Base-by-base conservation (phyloP, 352 stramenopile genomes). In the Blastocystis sp. region DNA sequence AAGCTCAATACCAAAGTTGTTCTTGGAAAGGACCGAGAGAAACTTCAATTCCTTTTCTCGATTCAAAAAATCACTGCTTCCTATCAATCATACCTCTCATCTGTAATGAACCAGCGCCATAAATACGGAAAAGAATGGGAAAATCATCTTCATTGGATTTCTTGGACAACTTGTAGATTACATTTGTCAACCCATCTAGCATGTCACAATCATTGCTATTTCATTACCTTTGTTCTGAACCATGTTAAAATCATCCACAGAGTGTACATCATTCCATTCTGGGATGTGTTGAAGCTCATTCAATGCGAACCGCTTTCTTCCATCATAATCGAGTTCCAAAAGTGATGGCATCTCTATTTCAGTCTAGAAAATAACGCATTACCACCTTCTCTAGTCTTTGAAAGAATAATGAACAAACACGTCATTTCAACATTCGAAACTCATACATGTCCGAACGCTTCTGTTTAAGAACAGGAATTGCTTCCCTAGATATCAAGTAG, bases 381-480 rank as follows among this genome's bases (percentile, higher is more conserved):
- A 22, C 44, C 24, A 17, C 53, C 37, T 59, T 30, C 53, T 59
- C n/a, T 6, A 30, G 33, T 59, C 27, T 44, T 1, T 37, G 40
- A 81, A 60, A 66, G 70, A 48, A 53, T 13, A 84, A 66, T 37
- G 48, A 84, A 84, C 73, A 68, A 33, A 68, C 73, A 78, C 53
- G 59, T 44, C 24, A 62, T n/a, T 81, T 33, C 44, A 81, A 40
- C 15, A 60, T 19, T 33, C 30, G 27, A n/a, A 89, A 79, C 42
- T 89, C 78, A 76, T 89, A 89, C 66, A 89, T 30, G 17, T 89
- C 78, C 1, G 9, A 48, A 42, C 78, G 56, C 44, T 89, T 89
- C 66, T 89, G 78, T 24, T 89, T 35, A 42, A 22, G 42, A 22
- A 56, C 76, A 22, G 78, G 78, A 51, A 89, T 89, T 11, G 78